Percentiles rank a stretch among this genome's conserved stretches.
Conservation (phyloP, 331 rosid genomes). For the Telfairia occidentalis region DNA sequence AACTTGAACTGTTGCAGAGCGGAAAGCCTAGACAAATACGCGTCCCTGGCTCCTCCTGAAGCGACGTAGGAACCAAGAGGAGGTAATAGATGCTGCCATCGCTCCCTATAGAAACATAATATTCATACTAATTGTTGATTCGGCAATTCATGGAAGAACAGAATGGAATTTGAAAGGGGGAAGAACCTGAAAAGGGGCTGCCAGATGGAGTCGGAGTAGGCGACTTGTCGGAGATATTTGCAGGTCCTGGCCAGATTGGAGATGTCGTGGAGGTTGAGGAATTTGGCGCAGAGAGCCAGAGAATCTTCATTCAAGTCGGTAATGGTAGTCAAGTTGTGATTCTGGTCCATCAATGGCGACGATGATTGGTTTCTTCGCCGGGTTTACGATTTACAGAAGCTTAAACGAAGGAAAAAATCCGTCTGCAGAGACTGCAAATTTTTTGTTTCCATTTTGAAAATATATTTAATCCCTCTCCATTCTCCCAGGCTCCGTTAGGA, state of each 20-base stretch:
- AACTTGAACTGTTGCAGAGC: constrained; percentile 53
- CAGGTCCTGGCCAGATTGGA: constrained; percentile 60
- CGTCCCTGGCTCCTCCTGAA: constrained; percentile 41
- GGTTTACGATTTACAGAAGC: neutral
- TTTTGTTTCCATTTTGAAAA: neutral
- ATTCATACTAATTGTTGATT: neutral
- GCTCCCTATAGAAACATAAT: constrained; percentile 30
- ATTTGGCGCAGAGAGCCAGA: constrained; percentile 41
- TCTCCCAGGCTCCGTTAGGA: too few relatives aligned
- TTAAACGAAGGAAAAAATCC: neutral
- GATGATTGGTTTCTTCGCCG: neutral
- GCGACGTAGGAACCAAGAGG: constrained; percentile 14
- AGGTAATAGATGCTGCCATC: constrained; percentile 29
- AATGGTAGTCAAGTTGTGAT: constrained; percentile 23
- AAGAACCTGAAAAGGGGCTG: constrained; percentile 44
- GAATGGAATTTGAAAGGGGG: neutral
- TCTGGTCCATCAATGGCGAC: constrained; percentile 9
- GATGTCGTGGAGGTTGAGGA: constrained; percentile 44
- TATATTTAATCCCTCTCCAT: neutral
- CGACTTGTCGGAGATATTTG: constrained; percentile 42
- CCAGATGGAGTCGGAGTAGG: constrained; percentile 73
- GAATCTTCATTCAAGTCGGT: constrained; percentile 44
- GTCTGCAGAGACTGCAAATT: neutral
- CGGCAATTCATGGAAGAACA: neutral
- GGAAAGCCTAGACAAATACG: constrained; percentile 37